Base-by-base conservation (phyloP, 805 yeast genomes). In the Clavispora santaluciae region DNA sequence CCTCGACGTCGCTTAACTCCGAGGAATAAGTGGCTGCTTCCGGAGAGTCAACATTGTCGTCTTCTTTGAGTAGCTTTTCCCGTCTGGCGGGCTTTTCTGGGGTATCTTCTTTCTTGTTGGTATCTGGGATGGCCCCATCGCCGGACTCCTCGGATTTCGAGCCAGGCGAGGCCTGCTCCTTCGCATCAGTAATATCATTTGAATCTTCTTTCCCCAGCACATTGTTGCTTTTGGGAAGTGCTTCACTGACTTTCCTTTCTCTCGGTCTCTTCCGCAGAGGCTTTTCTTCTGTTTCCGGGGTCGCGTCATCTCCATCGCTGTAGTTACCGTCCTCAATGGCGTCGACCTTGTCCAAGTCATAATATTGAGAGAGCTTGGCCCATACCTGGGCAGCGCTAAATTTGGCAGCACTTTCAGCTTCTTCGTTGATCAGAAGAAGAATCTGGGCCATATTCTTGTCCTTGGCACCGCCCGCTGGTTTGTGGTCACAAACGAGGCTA, bases 381-480 rank as follows among this genome's bases (percentile, higher is more conserved):
- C 84, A 78, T 3, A 84, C 66, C 33, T 82, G 83, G 2, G 55
- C 53, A 0, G 75, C 70, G 2, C 78, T 66, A 41, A 76, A 62
- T 24, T 41, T 39, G 28, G 36, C 48, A 11, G 48, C 45, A 26
- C 26, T 26, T 17, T 46, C 39, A 33, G 46, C 33, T 30, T 60
- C 44, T 50, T 64, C 46, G 58, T 66, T 51, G 51, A 76, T 56
- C 37, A 62, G 50, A 47, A 66, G 58, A 55, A 73, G 43, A 59
- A 78, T 62, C 49, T 62, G 53, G 25, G 56, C 57, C 63, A 75
- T 59, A 44, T 74, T 66, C 50, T 64, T 62, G 41, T 72, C 69
- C 39, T 68, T 72, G 39, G 66, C 53, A 23, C 57, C 54, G 1
- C 95, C 95, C 0, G 80, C 81, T 0, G 93, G 93, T 56, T 80